Evolutionary conservation across 768 basidiomycete species (phyloP).

Genomic region (Tubosaeta sp.): DNA sequence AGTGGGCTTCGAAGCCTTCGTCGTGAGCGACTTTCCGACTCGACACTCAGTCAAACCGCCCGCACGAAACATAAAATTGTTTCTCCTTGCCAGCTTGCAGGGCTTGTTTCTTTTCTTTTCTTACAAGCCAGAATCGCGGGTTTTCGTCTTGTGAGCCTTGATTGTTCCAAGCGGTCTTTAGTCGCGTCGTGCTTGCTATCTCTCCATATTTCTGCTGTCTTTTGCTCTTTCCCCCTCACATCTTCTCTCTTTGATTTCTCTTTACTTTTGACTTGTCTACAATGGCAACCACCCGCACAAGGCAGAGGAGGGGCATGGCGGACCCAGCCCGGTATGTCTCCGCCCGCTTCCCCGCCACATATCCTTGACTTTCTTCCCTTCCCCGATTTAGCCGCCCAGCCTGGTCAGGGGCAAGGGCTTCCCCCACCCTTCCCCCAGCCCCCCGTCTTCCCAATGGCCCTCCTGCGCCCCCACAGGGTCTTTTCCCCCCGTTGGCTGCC

Average conservation of each 20-base stretch:
- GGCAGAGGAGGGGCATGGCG: conserved; percentile 60
- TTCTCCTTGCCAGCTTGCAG: conserved; percentile 25
- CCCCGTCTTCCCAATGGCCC: conserved; percentile 42
- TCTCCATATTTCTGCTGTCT: conserved; percentile 33
- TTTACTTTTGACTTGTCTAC: conserved; percentile 17
- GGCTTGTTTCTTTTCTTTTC: conserved; percentile 16
- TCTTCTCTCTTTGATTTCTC: conserved; percentile 32
- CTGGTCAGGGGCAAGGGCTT: conserved; percentile 66
- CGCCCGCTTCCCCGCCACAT: conserved; percentile 11
- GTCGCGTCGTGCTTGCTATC: conserved; percentile 35
- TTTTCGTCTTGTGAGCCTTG: conserved; percentile 14
- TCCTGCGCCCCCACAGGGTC: conserved; percentile 31
- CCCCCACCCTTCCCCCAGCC: conserved; percentile 65
- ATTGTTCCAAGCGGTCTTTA: conserved; percentile 21
- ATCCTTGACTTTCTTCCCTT: conserved; percentile 8
- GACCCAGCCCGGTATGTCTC: conserved; percentile 52
- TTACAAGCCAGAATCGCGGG: conserved; percentile 22
- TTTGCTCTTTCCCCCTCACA: conserved; percentile 26
- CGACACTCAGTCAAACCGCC: conserved; percentile 24
- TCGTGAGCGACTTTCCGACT: conserved; percentile 30
- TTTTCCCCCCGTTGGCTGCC: conserved; percentile 41
- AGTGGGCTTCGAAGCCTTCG: conserved; percentile 26
- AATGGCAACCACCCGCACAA: conserved; percentile 67
- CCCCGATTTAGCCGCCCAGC: conserved; percentile 41
- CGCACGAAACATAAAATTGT: conserved; percentile 28